Base-by-base conservation (phyloP, 208 protist genomes). In the Trypanosoma cruzi region DNA sequence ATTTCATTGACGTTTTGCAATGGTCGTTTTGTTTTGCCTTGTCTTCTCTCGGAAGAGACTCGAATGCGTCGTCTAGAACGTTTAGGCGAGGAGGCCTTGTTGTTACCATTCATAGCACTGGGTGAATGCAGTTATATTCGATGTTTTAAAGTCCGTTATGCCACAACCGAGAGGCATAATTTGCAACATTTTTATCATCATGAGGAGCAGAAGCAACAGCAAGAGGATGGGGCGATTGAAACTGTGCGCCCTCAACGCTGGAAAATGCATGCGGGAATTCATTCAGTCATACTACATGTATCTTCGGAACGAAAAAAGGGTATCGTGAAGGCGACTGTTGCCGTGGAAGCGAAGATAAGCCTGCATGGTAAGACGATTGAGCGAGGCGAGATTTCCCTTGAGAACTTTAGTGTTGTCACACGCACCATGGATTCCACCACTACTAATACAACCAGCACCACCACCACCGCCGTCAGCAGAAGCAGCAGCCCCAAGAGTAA, bases 51-150 rank as follows among this genome's bases (percentile, higher is more conserved):
- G 16, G 34, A 29, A 20, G 4, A 64, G 4, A 73, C 56, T 6
- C 58, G 62, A 18, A 46, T 64, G 4, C 63, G 73, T 2, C 55
- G 55, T 53, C 52, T 73, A 29, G 71, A 82, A 28, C 65, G 56
- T 34, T 67, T 79, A 34, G 73, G 73, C 18, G 82, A 80, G 44
- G 83, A 85, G 60, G 59, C 68, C 50, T 64, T 75, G 58, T 62
- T 95, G 46, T 63, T 87, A 32, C 89, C 89, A 1, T 95, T 85
- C 68, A 81, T 88, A 55, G 85, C 83, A 42, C 42, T 92, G 28
- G 85, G 86, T 31, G 89, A 95, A 59, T 85, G 81, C 31, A 95
- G 89, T 73, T 92, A 88, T 71, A 56, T 95, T 8, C 68, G 79
- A 50, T 91, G 80, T 55, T 31, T 72, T 22, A 66, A 84, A 32